Base-by-base conservation (phyloP, 2,329 filamentous ascomycete genomes). In the Talaromyces albobiverticillius region DNA sequence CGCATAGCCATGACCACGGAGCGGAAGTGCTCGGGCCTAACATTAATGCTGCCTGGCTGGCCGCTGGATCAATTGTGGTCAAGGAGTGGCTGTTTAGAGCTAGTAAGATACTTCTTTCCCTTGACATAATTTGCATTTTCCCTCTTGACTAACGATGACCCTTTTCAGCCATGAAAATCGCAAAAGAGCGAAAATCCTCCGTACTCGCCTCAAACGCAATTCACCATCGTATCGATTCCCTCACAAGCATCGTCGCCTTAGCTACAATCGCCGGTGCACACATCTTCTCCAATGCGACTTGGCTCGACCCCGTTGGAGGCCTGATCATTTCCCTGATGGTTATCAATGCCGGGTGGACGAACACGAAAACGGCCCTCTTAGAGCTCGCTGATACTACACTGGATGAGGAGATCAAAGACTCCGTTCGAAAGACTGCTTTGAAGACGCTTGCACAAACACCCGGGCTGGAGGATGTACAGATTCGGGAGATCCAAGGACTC, bases 41-140 rank as follows among this genome's bases (percentile, higher is more conserved):
- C 71, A 82, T 99, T 61, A 92, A 97, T 70, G 94, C 94, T 20
- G 93, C 90, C 7, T 99, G 94, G 94, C 76, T 99, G 56, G 93
- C 94, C 32, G 88, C 84, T 38, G 93, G 90, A 18, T 96, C 90
- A 2, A 94, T 99, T 54, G 72, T 90, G 23, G 78, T 97, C 64
- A 99, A 99, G 75, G 94, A 99, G 73, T 99, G 92, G 90, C 78
- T 99, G 23, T 99, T 97, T 69, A 87, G 88, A 77, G 90, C 93
- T 60, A 99, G 93, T 94, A 84, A 79, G 89, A 22, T 23, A 83
- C 38, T n/a, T 10, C 32, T 25, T 16, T 46, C 42, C 9, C 32
- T 25, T 46, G 9, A 10, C 46, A 16, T 50, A 23, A 10, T 13
- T 46, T 18, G 20, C 34, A 25, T 16, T 16, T 36, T 50, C 46